These are phyloP conservation scores for Calocera cornea DNA, from an alignment of 768 basidiomycete genomes.

Conservation along the genomic window DNA sequence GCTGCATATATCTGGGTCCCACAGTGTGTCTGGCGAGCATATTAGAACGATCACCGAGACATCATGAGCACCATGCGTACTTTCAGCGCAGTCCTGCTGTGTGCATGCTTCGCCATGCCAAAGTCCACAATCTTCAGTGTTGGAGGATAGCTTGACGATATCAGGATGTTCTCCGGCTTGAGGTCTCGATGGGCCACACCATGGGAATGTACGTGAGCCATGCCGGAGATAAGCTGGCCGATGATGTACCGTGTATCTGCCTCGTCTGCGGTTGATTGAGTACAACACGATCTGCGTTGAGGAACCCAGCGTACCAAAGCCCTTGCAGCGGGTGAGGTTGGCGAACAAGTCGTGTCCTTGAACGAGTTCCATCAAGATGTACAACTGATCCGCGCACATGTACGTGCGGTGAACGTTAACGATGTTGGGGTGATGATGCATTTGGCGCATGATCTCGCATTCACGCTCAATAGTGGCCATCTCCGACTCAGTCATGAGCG, in stretches of 20 bases:
- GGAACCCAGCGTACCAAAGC: background rate
- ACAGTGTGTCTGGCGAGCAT: slow-evolving; percentile 61
- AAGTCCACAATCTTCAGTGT: slow-evolving; percentile 88
- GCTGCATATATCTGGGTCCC: slow-evolving; percentile 92
- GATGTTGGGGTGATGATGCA: background rate
- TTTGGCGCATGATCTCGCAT: background rate
- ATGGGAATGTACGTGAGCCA: slow-evolving; percentile 87
- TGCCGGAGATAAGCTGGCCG: slow-evolving; percentile 87
- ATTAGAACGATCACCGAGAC: slow-evolving; percentile 8
- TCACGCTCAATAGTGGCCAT: background rate
- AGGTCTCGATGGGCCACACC: slow-evolving; percentile 95
- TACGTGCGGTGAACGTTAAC: background rate
- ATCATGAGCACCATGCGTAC: slow-evolving; percentile 30
- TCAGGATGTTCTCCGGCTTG: slow-evolving; percentile 75
- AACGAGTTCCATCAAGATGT: background rate
- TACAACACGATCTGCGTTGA: background rate
- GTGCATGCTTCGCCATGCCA: slow-evolving; percentile 85
- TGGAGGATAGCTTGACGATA: slow-evolving; percentile 59
- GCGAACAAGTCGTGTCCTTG: background rate
- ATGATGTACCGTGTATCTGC: slow-evolving; percentile 33
- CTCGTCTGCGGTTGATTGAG: background rate
- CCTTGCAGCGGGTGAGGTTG: background rate
- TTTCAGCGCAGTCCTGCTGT: slow-evolving; percentile 59
- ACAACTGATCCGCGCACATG: background rate
- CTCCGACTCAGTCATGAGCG: background rate